Evolutionary conservation across 2,329 filamentous ascomycete genomes (phyloP), one percentile per base, ranked within the genome.

Genomic region (Fusarium stilboides): DNA sequence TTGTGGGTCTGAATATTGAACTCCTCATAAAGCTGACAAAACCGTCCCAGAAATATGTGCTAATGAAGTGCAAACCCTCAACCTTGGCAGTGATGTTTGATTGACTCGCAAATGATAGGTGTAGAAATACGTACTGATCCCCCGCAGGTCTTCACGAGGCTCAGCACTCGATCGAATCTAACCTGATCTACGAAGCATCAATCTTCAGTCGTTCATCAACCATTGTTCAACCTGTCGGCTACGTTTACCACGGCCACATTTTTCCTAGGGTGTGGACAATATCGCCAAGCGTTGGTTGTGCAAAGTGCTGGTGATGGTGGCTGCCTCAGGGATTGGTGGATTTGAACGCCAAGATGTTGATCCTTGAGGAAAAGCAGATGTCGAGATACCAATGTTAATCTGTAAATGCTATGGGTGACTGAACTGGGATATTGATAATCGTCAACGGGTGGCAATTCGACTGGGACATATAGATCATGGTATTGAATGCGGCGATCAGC

Each of bases 1-100:
- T 44, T 64, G 67, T 69, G 67, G 67, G 67, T 69, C 42, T 68
- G 57, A 63, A 70, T 69, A 59, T 62, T 60, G 67, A 64, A 53
- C 22, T 54, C 57, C 49, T 65, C 19, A 47, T 42, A 45, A 64
- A 31, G 28, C 67, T 69, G 67, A 70, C 67, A 20, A 40, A 46
- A 28, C 5, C 40, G n/a, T 44, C 31, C 33, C 36, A 52, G 58
- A 67, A 57, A 34, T 20, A 33, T 40, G 42, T 62, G 61, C 47
- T 62, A 51, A 44, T 59, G 26, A 57, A 54, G 17, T 68, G 28
- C 44, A 43, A 67, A 31, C 31, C 52, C 33, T 37, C 52, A 45
- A 45, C 42, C 34, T 36, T 53, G 44, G 19, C 28, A 50, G 54
- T 37, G 34, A 43, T 40, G 26, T 47, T 45, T 55, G 51, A 33